Percentiles rank a stretch among this genome's conserved stretches.
Evolutionary conservation across 140 eudicot species (phyloP).

Genomic region (Senecio squalidus): DNA sequence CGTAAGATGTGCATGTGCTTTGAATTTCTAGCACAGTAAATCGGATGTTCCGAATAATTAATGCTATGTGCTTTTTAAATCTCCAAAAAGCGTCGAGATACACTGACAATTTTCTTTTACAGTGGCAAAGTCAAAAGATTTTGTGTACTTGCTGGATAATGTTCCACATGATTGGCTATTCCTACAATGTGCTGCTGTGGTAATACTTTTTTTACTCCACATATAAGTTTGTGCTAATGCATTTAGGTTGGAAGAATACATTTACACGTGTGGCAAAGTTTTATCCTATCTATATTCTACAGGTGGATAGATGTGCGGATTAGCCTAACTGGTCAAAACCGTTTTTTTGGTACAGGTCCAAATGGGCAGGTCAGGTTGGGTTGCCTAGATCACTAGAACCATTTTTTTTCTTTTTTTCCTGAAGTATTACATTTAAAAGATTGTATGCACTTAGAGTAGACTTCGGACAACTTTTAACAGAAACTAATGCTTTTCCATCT

Average conservation of each 20-base stretch:
- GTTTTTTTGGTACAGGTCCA: neutral
- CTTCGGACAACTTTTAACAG: too few relatives aligned
- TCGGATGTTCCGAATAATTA: slow-evolving; percentile 4
- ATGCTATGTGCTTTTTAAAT: neutral
- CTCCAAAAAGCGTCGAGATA: neutral
- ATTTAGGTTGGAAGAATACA: neutral
- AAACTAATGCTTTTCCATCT: too few relatives aligned
- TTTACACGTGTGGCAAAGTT: neutral
- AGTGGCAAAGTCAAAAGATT: slow-evolving; percentile 78
- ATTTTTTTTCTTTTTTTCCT: too few relatives aligned
- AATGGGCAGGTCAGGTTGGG: too few relatives aligned
- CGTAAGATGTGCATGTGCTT: slow-evolving; percentile 36
- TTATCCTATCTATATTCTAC: too few relatives aligned
- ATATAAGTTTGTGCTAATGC: neutral
- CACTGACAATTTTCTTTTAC: slow-evolving; percentile 14
- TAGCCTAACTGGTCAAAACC: neutral
- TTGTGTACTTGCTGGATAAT: slow-evolving; percentile 75
- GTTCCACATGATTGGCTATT: slow-evolving; percentile 96
- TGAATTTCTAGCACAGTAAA: neutral
- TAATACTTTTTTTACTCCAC: slow-evolving; percentile 25
- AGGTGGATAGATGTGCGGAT: neutral
- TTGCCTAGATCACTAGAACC: too few relatives aligned
- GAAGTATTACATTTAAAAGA: too few relatives aligned
- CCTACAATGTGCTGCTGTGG: slow-evolving; percentile 85
- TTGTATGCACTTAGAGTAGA: too few relatives aligned